Evolutionary conservation across 805 yeast species (phyloP).

Genomic region (Myxozyma nipponensis): DNA sequence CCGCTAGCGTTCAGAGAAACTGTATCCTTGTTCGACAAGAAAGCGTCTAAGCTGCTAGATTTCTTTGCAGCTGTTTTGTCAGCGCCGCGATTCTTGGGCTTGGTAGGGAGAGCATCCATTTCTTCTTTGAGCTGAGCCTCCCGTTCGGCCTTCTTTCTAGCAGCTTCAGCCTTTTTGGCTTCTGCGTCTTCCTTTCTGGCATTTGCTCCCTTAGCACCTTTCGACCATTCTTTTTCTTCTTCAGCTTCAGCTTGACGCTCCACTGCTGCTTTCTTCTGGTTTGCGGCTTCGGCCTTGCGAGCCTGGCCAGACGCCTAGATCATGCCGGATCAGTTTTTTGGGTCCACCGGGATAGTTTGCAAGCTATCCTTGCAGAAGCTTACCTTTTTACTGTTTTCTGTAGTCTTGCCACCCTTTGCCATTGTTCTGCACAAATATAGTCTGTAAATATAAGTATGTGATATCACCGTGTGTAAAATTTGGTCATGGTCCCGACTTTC

Average conservation of each 20-base stretch:
- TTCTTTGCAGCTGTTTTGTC: slow-evolving; percentile 60
- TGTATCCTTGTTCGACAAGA: slow-evolving; percentile 52
- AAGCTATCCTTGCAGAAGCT: no score
- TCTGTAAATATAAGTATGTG: no score
- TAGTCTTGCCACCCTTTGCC: no score
- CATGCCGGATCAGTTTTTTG: no score
- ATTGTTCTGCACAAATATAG: no score
- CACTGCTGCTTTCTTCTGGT: slow-evolving; percentile 52
- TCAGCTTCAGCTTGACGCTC: slow-evolving; percentile 46
- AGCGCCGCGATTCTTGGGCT: slow-evolving; percentile 58
- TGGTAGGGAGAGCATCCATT: slow-evolving; percentile 59
- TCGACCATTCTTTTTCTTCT: slow-evolving; percentile 64
- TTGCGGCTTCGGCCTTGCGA: slow-evolving; percentile 59
- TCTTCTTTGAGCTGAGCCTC: slow-evolving; percentile 63
- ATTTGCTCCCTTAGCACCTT: slow-evolving; percentile 65
- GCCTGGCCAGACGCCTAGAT: slow-evolving; percentile 32
- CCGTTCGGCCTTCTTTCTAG: slow-evolving; percentile 76
- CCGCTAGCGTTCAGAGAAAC: slow-evolving; percentile 55
- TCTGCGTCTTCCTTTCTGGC: slow-evolving; percentile 67
- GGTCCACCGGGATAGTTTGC: no score
- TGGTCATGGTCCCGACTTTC: no score
- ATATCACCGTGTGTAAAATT: no score
- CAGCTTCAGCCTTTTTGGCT: slow-evolving; percentile 70
- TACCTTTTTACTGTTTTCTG: no score
- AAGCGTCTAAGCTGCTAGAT: slow-evolving; percentile 64